Conservation (phyloP, 306 rosid species). For the Gillenia trifoliata region DNA sequence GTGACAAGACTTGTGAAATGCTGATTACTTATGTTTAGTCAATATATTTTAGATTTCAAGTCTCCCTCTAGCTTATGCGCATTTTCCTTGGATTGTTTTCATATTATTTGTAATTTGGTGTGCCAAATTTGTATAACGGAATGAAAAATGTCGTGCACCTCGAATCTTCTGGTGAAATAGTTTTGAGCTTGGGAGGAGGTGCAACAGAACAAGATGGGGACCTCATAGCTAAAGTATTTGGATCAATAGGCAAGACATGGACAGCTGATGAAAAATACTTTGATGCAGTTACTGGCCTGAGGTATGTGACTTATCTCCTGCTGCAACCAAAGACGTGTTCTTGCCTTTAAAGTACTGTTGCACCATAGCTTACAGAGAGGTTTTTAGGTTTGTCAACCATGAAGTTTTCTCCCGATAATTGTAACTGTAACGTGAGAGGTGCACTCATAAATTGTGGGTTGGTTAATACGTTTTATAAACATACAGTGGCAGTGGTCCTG, state of each 20-base stretch:
- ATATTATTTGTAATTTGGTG: neutral
- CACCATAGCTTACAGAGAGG: neutral
- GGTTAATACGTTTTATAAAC: neutral
- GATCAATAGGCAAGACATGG: conserved; percentile 85
- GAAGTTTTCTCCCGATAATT: neutral
- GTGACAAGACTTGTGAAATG: neutral
- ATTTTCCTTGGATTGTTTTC: neutral
- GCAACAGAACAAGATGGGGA: conserved; percentile 80
- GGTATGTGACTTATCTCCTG: conserved; percentile 36
- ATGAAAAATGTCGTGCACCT: conserved; percentile 1
- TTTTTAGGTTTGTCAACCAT: neutral
- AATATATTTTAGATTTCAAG: neutral
- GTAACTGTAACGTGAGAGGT: neutral
- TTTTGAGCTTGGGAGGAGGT: conserved; percentile 69
- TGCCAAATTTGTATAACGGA: neutral
- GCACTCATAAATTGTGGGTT: neutral
- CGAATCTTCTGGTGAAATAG: conserved; percentile 34
- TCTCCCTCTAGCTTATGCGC: neutral
- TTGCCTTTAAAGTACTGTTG: too few relatives aligned
- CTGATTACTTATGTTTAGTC: neutral
- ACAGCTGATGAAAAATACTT: conserved; percentile 81
- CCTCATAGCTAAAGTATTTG: conserved; percentile 66
- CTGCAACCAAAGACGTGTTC: neutral
- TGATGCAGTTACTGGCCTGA: conserved; percentile 90
- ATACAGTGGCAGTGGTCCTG: conserved; percentile 96